These are phyloP conservation scores for Arthrobotrys pseudoclavata DNA, from an alignment of 2,329 filamentous ascomycete genomes.

Conservation along the genomic window DNA sequence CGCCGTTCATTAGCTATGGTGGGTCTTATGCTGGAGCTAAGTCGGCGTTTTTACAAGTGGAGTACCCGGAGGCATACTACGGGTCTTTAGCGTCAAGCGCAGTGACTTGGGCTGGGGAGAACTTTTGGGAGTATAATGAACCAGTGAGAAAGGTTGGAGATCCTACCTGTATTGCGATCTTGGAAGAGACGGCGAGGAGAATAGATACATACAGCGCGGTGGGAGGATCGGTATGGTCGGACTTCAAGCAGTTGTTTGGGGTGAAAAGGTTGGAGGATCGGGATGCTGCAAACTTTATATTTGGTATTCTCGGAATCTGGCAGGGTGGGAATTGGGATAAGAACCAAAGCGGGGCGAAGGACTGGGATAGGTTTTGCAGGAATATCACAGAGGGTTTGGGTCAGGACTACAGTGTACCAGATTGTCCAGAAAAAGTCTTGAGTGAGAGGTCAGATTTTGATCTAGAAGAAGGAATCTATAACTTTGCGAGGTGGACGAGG, in stretches of 20 bases:
- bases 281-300: conserved; percentile 41
- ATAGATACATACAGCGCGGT: conserved; percentile 73
- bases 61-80: conserved; percentile 84
- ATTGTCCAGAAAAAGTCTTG: conserved; percentile 19
- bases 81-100: conserved; percentile 84
- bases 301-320: conserved; percentile 28
- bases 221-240: conserved; percentile 67
- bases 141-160: conserved; percentile 72
- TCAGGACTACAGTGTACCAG: background rate
- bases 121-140: conserved; percentile 79
- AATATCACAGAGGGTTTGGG: conserved; percentile 46
- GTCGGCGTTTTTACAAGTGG: conserved; percentile 79
- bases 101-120: conserved; percentile 81
- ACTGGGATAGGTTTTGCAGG: conserved; percentile 52
- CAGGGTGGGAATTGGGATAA: conserved; percentile 56
- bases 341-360: conserved; percentile 20
- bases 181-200: conserved; percentile 74
- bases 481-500: conserved; percentile 51
- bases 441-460: conserved; percentile 7
- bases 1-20: conserved; percentile 83
- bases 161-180: conserved; percentile 75
- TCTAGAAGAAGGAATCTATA: conserved; percentile 37
- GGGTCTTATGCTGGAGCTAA: conserved; percentile 87
- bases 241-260: conserved; percentile 71
- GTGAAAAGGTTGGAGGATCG: conserved; percentile 67